These are phyloP conservation scores for Auriscalpium vulgare DNA, from an alignment of 768 basidiomycete genomes.

Conservation along the genomic window DNA sequence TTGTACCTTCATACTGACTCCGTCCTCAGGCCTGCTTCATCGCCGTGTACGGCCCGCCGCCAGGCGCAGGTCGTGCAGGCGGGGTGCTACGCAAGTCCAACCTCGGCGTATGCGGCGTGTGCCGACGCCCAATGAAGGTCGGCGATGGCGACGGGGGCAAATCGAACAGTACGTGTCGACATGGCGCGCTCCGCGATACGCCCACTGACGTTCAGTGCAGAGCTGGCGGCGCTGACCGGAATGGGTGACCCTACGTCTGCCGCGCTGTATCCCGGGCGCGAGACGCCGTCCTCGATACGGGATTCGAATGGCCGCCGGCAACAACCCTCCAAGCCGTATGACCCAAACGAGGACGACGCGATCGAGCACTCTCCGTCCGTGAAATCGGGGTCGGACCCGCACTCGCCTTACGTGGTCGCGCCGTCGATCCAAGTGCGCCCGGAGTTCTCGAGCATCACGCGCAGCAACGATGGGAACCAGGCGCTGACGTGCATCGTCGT, in stretches of 20 bases:
- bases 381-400: constrained; percentile 33
- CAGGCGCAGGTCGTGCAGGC: constrained; percentile 44
- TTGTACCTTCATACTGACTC: background rate
- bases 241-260: constrained; percentile 59
- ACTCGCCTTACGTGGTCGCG: constrained; percentile 71
- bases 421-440: constrained; percentile 92
- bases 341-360: constrained; percentile 83
- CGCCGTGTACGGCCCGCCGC: constrained; percentile 89
- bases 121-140: constrained; percentile 93
- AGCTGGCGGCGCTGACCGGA: constrained; percentile 90
- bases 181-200: too few species aligned
- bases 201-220: constrained; percentile 34
- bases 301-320: constrained; percentile 23
- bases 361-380: constrained; percentile 48
- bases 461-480: constrained; percentile 63
- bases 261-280: constrained; percentile 61
- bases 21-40: constrained; percentile 82
- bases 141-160: constrained; percentile 81
- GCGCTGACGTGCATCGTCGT: constrained; percentile 91
- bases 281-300: constrained; percentile 36
- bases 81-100: constrained; percentile 60
- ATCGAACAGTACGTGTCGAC: constrained; percentile 65
- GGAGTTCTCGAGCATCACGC: constrained; percentile 78
- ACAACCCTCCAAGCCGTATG: constrained; percentile 22
- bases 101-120: constrained; percentile 94